Conservation (phyloP, 305 asterid species). For the Stenogyne calaminthoides region DNA sequence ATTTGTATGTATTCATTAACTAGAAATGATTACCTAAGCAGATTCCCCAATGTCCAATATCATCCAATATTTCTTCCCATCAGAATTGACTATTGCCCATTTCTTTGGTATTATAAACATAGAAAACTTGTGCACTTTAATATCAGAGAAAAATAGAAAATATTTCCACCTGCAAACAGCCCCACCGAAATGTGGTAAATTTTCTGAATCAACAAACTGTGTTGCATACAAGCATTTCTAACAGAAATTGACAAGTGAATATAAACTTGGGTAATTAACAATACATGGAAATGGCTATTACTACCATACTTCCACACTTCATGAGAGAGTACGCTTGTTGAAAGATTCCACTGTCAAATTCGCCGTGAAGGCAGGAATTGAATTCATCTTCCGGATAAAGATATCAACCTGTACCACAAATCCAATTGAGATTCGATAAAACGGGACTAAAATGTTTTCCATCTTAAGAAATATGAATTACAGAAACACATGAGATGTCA, state of each 20-base stretch:
- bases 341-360: slow-evolving; percentile 87
- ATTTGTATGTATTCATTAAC: too few species aligned
- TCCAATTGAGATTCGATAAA: background rate
- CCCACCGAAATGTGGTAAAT: background rate
- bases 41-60: too few species aligned
- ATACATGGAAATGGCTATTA: background rate
- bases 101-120: background rate
- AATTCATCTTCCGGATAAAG: slow-evolving; percentile 84
- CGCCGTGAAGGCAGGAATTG: slow-evolving; percentile 89
- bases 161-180: background rate
- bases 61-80: too few species aligned
- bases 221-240: background rate
- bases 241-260: background rate
- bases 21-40: too few species aligned
- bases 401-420: slow-evolving; percentile 70
- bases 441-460: background rate
- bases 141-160: background rate
- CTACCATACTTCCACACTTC: slow-evolving; percentile 27
- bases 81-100: background rate
- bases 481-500: background rate
- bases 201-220: background rate
- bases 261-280: background rate
- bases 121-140: background rate
- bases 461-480: background rate
- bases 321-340: slow-evolving; percentile 86